Evolutionary conservation across 768 basidiomycete genomes (phyloP).

Genomic region (Filobasidium floriforme): DNA sequence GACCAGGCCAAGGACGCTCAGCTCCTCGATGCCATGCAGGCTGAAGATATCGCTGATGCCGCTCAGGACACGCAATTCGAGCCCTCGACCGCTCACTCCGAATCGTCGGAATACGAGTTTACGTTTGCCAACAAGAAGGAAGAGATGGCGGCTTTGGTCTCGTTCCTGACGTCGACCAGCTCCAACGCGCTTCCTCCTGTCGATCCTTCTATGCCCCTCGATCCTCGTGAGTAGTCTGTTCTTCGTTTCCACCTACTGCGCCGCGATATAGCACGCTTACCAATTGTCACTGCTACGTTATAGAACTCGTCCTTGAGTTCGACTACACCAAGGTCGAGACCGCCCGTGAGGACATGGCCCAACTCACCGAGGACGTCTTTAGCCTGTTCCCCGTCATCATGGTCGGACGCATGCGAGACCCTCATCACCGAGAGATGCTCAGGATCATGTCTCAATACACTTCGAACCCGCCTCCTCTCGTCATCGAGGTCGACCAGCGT

Average conservation of each 20-base stretch:
- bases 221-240: slow-evolving; percentile 24
- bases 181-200: slow-evolving; percentile 39
- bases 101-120: not conserved
- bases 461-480: slow-evolving; percentile 37
- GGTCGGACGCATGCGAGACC: slow-evolving; percentile 44
- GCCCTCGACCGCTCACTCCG: not conserved
- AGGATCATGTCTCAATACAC: slow-evolving; percentile 38
- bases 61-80: not conserved
- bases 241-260: not conserved
- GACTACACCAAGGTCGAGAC: slow-evolving; percentile 35
- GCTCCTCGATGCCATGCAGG: not conserved
- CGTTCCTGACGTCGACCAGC: slow-evolving; percentile 41
- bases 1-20: slow-evolving; percentile 3
- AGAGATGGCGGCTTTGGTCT: slow-evolving; percentile 17
- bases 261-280: not conserved
- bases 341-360: slow-evolving; percentile 34
- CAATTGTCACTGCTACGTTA: not conserved
- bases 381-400: slow-evolving; percentile 40
- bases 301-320: slow-evolving; percentile 39
- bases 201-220: slow-evolving; percentile 33
- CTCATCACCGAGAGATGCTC: slow-evolving; percentile 42
- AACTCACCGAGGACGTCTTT: slow-evolving; percentile 38
- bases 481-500: slow-evolving; percentile 44
- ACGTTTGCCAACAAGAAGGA: slow-evolving; percentile 7
- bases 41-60: not conserved